Conservation (phyloP, 495 filamentous ascomycete species). For the Penicillium malachiteum region DNA sequence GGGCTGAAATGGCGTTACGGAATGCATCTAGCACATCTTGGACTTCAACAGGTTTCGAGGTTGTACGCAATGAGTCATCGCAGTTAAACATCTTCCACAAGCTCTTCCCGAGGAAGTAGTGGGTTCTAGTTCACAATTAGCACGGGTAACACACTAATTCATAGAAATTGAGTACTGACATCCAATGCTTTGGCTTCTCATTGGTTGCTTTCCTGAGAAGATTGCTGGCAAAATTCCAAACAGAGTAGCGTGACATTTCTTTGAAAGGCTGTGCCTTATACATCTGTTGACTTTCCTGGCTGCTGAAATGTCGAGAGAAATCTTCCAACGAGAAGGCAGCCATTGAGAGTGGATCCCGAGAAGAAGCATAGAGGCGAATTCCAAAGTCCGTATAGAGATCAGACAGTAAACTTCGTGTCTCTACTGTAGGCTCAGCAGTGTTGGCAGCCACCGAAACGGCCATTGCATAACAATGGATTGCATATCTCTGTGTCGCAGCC, state of each 20-base stretch:
- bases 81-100: conserved; percentile 89
- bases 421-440: conserved; percentile 58
- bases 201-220: conserved; percentile 75
- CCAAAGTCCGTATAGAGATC: conserved; percentile 90
- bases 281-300: conserved; percentile 62
- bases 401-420: conserved; percentile 65
- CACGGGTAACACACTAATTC: background rate
- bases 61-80: conserved; percentile 49
- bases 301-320: conserved; percentile 74
- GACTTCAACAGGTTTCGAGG: conserved; percentile 45
- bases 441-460: conserved; percentile 73
- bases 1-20: conserved; percentile 68
- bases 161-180: conserved; percentile 51
- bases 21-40: conserved; percentile 67
- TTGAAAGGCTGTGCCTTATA: conserved; percentile 71
- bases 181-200: conserved; percentile 80
- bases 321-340: conserved; percentile 73
- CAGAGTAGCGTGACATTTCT: conserved; percentile 70
- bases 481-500: conserved; percentile 69
- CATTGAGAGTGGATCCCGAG: conserved; percentile 91
- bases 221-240: conserved; percentile 80
- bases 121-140: conserved; percentile 51
- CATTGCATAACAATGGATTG: conserved; percentile 93
- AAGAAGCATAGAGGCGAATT: conserved; percentile 83
- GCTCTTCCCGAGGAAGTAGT: conserved; percentile 91